Conservation (phyloP, 192 early-diverging fungal species). For the Helicostylum pulchrum region DNA sequence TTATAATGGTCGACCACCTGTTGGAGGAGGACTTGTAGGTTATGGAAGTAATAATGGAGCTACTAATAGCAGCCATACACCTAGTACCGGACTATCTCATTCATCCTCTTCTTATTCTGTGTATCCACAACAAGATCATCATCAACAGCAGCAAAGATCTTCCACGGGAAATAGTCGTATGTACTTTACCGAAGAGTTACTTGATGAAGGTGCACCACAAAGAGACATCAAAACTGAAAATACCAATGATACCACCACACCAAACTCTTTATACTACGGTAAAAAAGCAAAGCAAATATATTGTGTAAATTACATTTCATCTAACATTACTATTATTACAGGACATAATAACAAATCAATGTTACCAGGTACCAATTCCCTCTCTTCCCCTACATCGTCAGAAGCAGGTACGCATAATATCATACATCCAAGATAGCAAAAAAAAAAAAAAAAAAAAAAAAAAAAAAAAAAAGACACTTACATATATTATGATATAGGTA, state of each 20-base stretch:
- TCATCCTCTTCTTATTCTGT: slow-evolving; percentile 10
- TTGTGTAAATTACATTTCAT: no score
- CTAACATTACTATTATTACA: background rate
- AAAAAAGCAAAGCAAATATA: no score
- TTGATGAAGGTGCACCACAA: background rate
- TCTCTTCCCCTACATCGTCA: slow-evolving; percentile 9
- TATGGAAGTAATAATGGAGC: background rate
- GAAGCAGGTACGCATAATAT: slow-evolving; percentile 4
- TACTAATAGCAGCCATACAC: background rate
- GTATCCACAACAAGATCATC: slow-evolving; percentile 3
- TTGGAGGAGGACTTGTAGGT: background rate
- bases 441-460: no score
- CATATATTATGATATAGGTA: background rate
- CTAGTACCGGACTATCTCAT: background rate
- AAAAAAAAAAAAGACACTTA: no score
- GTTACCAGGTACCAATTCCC: slow-evolving; percentile 8
- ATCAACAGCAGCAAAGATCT: slow-evolving; percentile 4
- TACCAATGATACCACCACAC: background rate
- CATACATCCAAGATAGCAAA: no score
- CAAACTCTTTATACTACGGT: slow-evolving; percentile 6
- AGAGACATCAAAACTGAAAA: slow-evolving; percentile 7
- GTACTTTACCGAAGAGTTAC: slow-evolving; percentile 12
- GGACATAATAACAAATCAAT: no score
- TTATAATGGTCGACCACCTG: background rate
- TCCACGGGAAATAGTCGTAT: background rate